A percentile compares a stretch with the other conserved stretches of the same genome.
Evolutionary conservation across 805 yeast genomes (phyloP).

Genomic region (Hanseniaspora guilliermondii): DNA sequence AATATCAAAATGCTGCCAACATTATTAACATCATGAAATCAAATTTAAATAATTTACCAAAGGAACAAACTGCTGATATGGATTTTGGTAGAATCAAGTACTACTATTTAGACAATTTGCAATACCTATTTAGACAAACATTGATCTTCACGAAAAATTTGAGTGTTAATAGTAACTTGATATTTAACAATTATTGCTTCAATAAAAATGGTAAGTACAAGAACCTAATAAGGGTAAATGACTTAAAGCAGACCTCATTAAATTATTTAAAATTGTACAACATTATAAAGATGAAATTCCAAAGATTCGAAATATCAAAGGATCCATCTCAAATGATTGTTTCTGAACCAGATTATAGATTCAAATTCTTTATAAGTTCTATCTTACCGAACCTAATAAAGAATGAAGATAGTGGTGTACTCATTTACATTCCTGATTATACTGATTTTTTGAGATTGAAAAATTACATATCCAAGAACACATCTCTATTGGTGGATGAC

Average conservation of each 20-base stretch:
- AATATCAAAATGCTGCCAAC: conserved; percentile 91
- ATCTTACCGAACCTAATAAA: conserved; percentile 53
- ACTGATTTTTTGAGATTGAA: conserved; percentile 73
- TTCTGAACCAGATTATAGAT: conserved; percentile 70
- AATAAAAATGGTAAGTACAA: conserved; percentile 53
- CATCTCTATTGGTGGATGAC: conserved; percentile 53
- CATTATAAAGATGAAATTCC: conserved; percentile 57
- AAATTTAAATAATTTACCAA: conserved; percentile 65
- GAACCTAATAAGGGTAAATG: conserved; percentile 36
- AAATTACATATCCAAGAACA: conserved; percentile 43
- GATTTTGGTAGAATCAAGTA: conserved; percentile 85
- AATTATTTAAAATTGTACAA: conserved; percentile 27
- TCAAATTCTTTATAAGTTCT: conserved; percentile 64
- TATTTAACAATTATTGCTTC: conserved; percentile 37
- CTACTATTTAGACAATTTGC: conserved; percentile 84
- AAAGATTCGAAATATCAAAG: conserved; percentile 41
- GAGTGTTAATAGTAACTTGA: conserved; percentile 70
- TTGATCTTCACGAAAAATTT: conserved; percentile 60
- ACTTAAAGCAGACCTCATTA: conserved; percentile 44
- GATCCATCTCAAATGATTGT: conserved; percentile 17
- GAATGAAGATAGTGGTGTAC: conserved; percentile 57
- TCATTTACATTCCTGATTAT: conserved; percentile 75
- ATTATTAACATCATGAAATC: conserved; percentile 51
- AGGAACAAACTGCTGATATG: conserved; percentile 55
- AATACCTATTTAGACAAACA: conserved; percentile 60